These are phyloP conservation scores for Aspergillus avenaceus DNA, from an alignment of 495 filamentous ascomycete species.

Conservation along the genomic window DNA sequence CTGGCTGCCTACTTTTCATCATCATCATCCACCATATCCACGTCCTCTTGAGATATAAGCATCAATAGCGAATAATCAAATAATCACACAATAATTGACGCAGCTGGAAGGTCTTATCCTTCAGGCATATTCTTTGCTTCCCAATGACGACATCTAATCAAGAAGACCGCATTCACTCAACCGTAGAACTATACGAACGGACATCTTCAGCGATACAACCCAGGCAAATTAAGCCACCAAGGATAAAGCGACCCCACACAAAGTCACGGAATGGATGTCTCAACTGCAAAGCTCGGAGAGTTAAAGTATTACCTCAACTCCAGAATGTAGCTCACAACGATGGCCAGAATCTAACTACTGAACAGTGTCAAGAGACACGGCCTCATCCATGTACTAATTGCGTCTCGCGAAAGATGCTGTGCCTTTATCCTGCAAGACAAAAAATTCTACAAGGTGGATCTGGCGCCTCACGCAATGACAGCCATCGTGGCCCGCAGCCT, in stretches of 20 bases:
- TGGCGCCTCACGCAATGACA: neutral
- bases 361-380: constrained; percentile 50
- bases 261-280: constrained; percentile 62
- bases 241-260: constrained; percentile 38
- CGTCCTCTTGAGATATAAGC: neutral
- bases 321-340: neutral
- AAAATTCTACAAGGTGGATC: neutral
- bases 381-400: constrained; percentile 55
- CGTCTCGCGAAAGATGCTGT: constrained; percentile 50
- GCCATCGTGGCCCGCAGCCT: neutral
- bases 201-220: neutral
- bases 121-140: neutral
- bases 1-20: neutral
- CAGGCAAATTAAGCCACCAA: neutral
- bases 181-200: neutral
- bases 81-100: too few relatives aligned
- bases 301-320: constrained; percentile 37
- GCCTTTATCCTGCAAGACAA: constrained; percentile 51
- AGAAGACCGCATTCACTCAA: neutral
- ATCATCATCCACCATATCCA: neutral
- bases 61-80: too few relatives aligned
- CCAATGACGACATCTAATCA: neutral
- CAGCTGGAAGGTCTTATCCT: too few relatives aligned
- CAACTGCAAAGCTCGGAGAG: constrained; percentile 59
- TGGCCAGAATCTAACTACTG: neutral